A percentile compares a stretch with the other conserved stretches of the same genome.
phyloP scores from a whole-genome alignment of 495 filamentous ascomycete species.

The Xylaria nigripes region DNA sequence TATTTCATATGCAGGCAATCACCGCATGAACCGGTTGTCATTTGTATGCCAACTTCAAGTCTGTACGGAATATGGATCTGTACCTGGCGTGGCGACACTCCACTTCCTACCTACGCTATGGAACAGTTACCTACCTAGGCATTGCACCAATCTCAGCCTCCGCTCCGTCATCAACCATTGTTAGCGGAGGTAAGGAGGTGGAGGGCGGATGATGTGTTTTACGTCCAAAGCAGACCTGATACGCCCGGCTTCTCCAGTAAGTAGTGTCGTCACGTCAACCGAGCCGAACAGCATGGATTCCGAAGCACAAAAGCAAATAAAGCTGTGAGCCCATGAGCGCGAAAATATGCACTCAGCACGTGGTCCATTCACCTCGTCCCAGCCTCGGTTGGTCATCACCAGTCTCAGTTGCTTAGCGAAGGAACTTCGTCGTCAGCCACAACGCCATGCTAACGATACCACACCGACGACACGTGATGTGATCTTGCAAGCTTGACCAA shows the following conservation, averaged over 20 bases:
- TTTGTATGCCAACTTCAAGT: neutral
- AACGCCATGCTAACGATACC: neutral
- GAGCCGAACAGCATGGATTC: neutral
- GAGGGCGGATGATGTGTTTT: too few relatives aligned
- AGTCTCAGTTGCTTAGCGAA: conserved; percentile 3
- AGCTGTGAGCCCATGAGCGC: neutral
- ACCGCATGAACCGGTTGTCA: neutral
- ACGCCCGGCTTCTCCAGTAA: neutral
- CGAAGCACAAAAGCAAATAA: neutral
- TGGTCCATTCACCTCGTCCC: neutral
- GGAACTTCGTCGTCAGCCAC: neutral
- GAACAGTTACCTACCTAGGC: too few relatives aligned
- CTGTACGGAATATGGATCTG: too few relatives aligned
- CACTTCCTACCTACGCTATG: neutral
- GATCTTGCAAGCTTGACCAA: neutral
- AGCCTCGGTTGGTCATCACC: neutral
- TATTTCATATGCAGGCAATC: neutral
- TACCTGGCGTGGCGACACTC: neutral
- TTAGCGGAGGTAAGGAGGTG: too few relatives aligned
- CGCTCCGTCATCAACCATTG: too few relatives aligned
- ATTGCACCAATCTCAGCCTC: too few relatives aligned
- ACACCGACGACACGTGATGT: neutral
- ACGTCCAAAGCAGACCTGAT: too few relatives aligned
- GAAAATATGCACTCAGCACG: neutral
- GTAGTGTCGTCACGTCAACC: neutral